Percentiles rank a stretch among this genome's conserved stretches.
phyloP scores from a whole-genome alignment of 352 stramenopile species.

The Achlya hypogyna region DNA sequence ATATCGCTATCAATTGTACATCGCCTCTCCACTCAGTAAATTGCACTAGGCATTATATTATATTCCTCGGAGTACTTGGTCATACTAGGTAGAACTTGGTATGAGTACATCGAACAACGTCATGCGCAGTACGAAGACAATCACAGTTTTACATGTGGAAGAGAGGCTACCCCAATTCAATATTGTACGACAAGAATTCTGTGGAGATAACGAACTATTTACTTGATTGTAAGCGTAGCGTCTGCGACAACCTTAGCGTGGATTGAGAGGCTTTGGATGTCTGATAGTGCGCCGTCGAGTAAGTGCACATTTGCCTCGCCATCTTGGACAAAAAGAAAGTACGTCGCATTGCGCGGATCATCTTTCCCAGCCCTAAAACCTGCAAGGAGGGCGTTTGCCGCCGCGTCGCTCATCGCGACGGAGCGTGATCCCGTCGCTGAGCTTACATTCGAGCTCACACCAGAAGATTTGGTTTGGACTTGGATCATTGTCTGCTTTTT shows the following conservation, averaged over 20 bases:
- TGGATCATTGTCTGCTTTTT: not conserved
- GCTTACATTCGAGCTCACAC: not conserved
- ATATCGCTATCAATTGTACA: too few relatives aligned
- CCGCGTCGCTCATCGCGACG: not conserved
- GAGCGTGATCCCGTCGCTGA: not conserved
- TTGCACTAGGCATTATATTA: too few relatives aligned
- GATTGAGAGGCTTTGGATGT: not conserved
- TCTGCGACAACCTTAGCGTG: not conserved
- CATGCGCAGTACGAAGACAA: too few relatives aligned
- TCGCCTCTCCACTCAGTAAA: too few relatives aligned
- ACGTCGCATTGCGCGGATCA: not conserved
- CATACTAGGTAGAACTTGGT: too few relatives aligned
- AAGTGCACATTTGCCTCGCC: not conserved
- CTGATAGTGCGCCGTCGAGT: not conserved
- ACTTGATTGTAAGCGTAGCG: not conserved
- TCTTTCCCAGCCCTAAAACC: not conserved
- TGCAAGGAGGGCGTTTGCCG: not conserved
- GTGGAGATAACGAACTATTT: too few relatives aligned
- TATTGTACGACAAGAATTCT: too few relatives aligned
- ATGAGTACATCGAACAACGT: too few relatives aligned
- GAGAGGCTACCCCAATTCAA: too few relatives aligned
- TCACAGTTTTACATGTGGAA: too few relatives aligned
- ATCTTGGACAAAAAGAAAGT: not conserved
- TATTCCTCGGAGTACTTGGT: too few relatives aligned
- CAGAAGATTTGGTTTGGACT: not conserved